A percentile compares a stretch with the other conserved stretches of the same genome.
Conservation (phyloP, 257 asterid species). For the Solanum rostratum region DNA sequence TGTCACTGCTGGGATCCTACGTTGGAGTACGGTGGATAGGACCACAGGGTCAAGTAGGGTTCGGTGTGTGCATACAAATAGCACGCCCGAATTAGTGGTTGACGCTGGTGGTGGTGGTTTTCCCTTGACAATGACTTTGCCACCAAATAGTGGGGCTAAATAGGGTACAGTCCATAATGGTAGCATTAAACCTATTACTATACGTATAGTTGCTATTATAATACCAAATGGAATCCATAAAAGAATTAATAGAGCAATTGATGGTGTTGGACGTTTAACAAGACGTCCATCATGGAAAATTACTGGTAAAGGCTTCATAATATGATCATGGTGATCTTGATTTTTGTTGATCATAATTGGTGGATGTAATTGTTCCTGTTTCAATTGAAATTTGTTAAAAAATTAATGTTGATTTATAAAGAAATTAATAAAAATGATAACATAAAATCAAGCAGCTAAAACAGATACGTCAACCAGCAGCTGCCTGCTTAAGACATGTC, state of each 20-base stretch:
- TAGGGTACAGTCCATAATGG: slow-evolving; percentile 43
- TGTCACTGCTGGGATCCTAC: slow-evolving; percentile 73
- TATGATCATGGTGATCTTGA: background rate
- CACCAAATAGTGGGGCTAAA: slow-evolving; percentile 51
- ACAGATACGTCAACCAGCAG: no score
- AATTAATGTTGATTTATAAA: background rate
- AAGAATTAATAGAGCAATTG: slow-evolving; percentile 48
- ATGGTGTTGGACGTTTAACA: slow-evolving; percentile 64
- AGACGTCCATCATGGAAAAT: slow-evolving; percentile 91
- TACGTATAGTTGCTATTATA: slow-evolving; percentile 43
- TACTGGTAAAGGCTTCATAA: slow-evolving; percentile 56
- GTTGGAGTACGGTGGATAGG: slow-evolving; percentile 64
- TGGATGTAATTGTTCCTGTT: slow-evolving; percentile 39
- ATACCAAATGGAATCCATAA: slow-evolving; percentile 72
- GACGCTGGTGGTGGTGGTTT: slow-evolving; percentile 56
- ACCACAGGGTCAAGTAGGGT: slow-evolving; percentile 80
- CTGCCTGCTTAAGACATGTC: no score
- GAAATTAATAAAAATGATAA: background rate
- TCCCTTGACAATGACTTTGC: slow-evolving; percentile 52
- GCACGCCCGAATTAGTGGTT: slow-evolving; percentile 37
- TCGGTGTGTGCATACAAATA: slow-evolving; percentile 78
- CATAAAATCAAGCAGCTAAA: no score
- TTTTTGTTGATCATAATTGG: slow-evolving; percentile 12
- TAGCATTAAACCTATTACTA: slow-evolving; percentile 33
- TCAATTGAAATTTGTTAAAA: background rate